These are phyloP conservation scores for Didymellaceae sp. DNA, from an alignment of 2,329 filamentous ascomycete species.

Conservation along the genomic window DNA sequence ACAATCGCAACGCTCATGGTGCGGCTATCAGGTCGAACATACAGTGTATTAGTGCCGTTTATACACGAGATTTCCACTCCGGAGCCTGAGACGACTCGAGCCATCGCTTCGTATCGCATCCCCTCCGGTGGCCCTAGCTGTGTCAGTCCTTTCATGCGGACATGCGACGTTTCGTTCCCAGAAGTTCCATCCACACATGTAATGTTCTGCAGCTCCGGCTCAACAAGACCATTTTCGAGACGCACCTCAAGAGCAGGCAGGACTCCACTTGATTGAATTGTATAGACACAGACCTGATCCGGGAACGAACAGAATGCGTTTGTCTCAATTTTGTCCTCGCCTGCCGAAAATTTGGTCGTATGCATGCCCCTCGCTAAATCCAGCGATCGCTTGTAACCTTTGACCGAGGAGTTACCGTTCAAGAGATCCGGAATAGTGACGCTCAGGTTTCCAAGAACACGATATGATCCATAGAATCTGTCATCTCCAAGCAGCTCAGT, in stretches of 20 bases:
- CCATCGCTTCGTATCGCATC: constrained; percentile 54
- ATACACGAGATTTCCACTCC: constrained; percentile 21
- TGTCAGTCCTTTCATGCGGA: constrained; percentile 39
- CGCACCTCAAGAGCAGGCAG: constrained; percentile 53
- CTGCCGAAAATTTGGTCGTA: constrained; percentile 36
- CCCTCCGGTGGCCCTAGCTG: constrained; percentile 52
- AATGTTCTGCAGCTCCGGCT: constrained; percentile 33
- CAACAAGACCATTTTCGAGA: constrained; percentile 53
- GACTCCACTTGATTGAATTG: constrained; percentile 33
- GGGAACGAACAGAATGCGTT: constrained; percentile 55
- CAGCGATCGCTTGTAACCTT: constrained; percentile 51
- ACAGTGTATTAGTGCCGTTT: constrained; percentile 15
- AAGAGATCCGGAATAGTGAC: constrained; percentile 45
- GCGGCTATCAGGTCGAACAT: constrained; percentile 10
- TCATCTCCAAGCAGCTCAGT: constrained; percentile 47
- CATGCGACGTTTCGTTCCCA: constrained; percentile 40
- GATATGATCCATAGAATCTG: constrained; percentile 55
- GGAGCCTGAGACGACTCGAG: constrained; percentile 32
- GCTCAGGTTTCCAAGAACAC: constrained; percentile 56
- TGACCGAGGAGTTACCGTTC: constrained; percentile 8
- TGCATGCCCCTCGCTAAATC: constrained; percentile 55
- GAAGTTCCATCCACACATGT: constrained; percentile 40
- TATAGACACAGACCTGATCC: constrained; percentile 52
- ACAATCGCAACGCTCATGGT: constrained; percentile 49
- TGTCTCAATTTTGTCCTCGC: constrained; percentile 44